These are phyloP conservation scores for Ganoderma leucocontextum DNA, from an alignment of 1,284 basidiomycete genomes.

Conservation along the genomic window DNA sequence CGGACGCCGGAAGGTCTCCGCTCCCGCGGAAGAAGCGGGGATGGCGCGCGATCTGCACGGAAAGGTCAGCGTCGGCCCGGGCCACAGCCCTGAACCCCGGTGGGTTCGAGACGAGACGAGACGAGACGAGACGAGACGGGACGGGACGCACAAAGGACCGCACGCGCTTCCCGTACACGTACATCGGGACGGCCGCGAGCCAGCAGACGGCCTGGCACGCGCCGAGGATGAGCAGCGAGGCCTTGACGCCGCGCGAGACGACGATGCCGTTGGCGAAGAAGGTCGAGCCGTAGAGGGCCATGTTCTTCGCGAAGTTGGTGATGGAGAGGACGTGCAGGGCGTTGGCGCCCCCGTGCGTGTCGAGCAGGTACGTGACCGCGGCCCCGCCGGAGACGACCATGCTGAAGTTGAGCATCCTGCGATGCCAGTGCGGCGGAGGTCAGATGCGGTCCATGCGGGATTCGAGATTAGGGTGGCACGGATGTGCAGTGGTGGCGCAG, in stretches of 20 bases:
- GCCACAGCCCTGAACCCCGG: too few relatives aligned
- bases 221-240: slow-evolving; percentile 49
- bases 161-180: slow-evolving; percentile 51
- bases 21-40: slow-evolving; percentile 10
- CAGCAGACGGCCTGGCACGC: slow-evolving; percentile 50
- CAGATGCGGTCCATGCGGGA: not conserved
- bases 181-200: slow-evolving; percentile 50
- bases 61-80: not conserved
- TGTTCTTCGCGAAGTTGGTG: slow-evolving; percentile 54
- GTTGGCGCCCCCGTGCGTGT: slow-evolving; percentile 51
- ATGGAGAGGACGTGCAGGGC: slow-evolving; percentile 53
- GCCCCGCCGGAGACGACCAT: slow-evolving; percentile 52
- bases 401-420: slow-evolving; percentile 48
- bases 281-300: slow-evolving; percentile 54
- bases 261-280: slow-evolving; percentile 57
- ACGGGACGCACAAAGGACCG: slow-evolving; percentile 48
- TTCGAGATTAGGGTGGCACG: not conserved
- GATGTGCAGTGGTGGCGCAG: not conserved
- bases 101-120: slow-evolving; percentile 31
- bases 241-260: slow-evolving; percentile 44
- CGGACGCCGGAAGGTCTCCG: slow-evolving; percentile 9
- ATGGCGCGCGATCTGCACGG: slow-evolving; percentile 16
- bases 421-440: not conserved
- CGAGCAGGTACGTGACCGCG: slow-evolving; percentile 53
- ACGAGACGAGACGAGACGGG: too few relatives aligned